Evolutionary conservation across 805 yeast genomes (phyloP), one percentile per base, ranked within the genome.

Genomic region (Teunomyces gatunensis): DNA sequence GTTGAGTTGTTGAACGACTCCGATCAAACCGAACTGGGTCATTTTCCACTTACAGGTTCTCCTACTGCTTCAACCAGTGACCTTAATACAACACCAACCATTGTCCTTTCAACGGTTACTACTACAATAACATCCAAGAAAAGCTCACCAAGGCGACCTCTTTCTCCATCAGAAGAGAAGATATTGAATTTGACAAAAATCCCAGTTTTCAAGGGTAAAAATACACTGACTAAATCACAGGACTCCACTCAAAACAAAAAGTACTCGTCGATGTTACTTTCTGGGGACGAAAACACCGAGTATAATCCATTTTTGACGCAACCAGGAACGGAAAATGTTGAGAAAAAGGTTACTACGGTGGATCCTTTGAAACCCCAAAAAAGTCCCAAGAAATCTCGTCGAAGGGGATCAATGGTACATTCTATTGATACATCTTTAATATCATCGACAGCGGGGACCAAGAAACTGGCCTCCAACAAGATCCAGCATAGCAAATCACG

Each of bases 131-230:
- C 10, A 6, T 47, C 52, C 5, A 44, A 27, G 42, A 45, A 46
- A 52, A 32, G 36, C 47, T 45, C 53, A 39, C 49, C 59, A 47
- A 47, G 57, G 25, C 44, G 60, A 20, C 51, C 53, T 4, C 47
- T 59, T 42, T 54, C 64, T 13, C 57, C 65, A 3, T 54, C 56
- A n/a, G 66, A 62, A 47, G 57, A 57, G 48, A 58, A 51, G 45
- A 49, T 62, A 7, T 53, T 63, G 48, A 54, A 49, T 29, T 49
- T 54, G 44, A 63, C 68, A 11, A 53, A 48, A 44, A 63, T 63
- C n/a, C 68, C 68, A 11, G 52, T 54, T 4, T 63, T 50, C 54
- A 60, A 50, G 37, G 34, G 25, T 3, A 37, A 21, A 21, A n/a
- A 25, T 7, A n/a, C 15, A 12, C 17, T n/a, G 12, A 6, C 20